phyloP scores from a whole-genome alignment of 2,329 filamentous ascomycete genomes.

The Coleophoma cylindrospora region DNA sequence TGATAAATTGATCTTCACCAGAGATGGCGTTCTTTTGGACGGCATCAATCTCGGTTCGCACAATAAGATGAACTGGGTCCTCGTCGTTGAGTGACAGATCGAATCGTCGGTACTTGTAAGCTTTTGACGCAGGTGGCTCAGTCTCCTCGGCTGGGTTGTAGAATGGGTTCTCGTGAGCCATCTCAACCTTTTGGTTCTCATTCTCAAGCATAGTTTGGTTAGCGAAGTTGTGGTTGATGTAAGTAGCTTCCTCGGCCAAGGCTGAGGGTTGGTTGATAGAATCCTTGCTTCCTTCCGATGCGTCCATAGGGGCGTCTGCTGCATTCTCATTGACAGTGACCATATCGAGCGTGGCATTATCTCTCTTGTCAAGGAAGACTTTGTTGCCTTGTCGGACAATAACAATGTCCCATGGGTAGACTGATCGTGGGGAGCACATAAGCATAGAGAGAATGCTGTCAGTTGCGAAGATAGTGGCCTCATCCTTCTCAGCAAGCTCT shows the following conservation, averaged over 20 bases:
- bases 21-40: constrained; percentile 92
- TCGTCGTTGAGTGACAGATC: constrained; percentile 88
- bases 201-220: constrained; percentile 90
- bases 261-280: constrained; percentile 89
- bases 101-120: constrained; percentile 97
- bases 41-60: constrained; percentile 92
- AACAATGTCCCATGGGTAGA: constrained; percentile 98
- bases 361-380: constrained; percentile 98
- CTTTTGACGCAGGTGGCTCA: constrained; percentile 90
- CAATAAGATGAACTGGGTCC: constrained; percentile 86
- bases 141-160: constrained; percentile 92
- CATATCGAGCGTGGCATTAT: constrained; percentile 91
- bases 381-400: constrained; percentile 91
- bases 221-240: constrained; percentile 99
- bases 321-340: constrained; percentile 99
- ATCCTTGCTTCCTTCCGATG: constrained; percentile 89
- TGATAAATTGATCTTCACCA: constrained; percentile 86
- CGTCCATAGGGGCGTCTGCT: constrained; percentile 86
- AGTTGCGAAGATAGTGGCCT: constrained; percentile 94
- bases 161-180: constrained; percentile 91
- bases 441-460: constrained; percentile 98
- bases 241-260: constrained; percentile 93
- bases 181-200: constrained; percentile 71
- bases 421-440: constrained; percentile 94
- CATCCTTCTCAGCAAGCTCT: constrained; percentile 91